phyloP scores from a whole-genome alignment of 1,284 basidiomycete genomes.

The Blastosporella zonata region DNA sequence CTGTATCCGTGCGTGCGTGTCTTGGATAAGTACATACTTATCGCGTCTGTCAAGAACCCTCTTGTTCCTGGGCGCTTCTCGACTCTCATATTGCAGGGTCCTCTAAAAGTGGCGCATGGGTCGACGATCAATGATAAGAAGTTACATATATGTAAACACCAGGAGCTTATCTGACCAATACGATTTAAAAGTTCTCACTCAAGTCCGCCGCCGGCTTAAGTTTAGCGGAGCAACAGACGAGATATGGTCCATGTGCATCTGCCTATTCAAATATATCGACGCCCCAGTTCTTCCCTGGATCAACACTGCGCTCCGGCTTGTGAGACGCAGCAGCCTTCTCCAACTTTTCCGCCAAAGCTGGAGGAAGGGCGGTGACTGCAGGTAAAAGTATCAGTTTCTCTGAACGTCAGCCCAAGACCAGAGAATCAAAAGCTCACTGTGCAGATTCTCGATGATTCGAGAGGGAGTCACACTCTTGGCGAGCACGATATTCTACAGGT shows the following conservation, averaged over 20 bases:
- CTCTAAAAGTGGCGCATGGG: not conserved
- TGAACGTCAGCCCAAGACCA: not conserved
- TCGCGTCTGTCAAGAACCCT: not conserved
- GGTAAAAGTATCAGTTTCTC: not conserved
- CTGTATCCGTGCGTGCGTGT: not conserved
- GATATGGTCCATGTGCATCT: too few relatives aligned
- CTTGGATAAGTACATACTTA: not conserved
- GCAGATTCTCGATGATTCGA: conserved; percentile 71
- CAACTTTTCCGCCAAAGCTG: conserved; percentile 53
- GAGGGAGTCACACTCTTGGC: conserved; percentile 78
- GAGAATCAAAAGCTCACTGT: conserved; percentile 35
- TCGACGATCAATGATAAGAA: too few relatives aligned
- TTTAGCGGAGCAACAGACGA: not conserved
- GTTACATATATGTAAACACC: too few relatives aligned
- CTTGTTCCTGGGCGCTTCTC: conserved; percentile 2
- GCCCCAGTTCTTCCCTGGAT: conserved; percentile 63
- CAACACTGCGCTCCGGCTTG: conserved; percentile 48
- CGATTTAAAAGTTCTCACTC: too few relatives aligned
- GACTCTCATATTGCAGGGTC: not conserved
- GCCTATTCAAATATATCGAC: conserved; percentile 58
- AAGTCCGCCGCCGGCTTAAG: too few relatives aligned
- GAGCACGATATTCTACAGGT: conserved; percentile 59
- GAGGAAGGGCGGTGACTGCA: conserved; percentile 51
- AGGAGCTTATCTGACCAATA: too few relatives aligned
- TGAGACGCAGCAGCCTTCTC: conserved; percentile 60